These are phyloP conservation scores for Juncus effusus DNA, from an alignment of 176 grass and related monocot species.

Conservation along the genomic window DNA sequence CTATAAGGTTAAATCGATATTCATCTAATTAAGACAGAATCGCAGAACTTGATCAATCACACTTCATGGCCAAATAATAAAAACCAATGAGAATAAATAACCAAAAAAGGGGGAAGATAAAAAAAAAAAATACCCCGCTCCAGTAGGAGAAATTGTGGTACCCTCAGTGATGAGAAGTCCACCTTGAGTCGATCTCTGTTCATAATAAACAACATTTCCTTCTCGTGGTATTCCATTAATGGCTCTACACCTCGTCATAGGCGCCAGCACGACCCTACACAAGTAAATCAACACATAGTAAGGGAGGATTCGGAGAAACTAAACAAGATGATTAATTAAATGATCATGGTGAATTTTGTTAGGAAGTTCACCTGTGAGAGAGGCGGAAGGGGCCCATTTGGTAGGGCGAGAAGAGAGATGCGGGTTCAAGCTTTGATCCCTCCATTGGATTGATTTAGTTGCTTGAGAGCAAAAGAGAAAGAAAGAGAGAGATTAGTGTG, in stretches of 20 bases:
- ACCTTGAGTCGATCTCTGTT: constrained; percentile 66
- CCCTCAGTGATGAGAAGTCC: constrained; percentile 90
- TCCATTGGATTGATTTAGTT: constrained; percentile 21
- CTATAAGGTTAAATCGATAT: too few species aligned
- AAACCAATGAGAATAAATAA: not conserved
- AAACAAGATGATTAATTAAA: not conserved
- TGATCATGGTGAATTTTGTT: not conserved
- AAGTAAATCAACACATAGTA: not conserved
- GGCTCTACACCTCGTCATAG: constrained; percentile 91
- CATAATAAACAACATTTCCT: constrained; percentile 68
- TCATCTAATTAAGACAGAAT: too few species aligned
- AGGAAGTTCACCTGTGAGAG: constrained; percentile 58
- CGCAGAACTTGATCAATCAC: not conserved
- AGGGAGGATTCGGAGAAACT: not conserved
- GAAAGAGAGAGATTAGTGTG: not conserved
- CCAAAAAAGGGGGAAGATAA: not conserved
- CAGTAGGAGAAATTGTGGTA: constrained; percentile 61
- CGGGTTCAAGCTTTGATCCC: constrained; percentile 19
- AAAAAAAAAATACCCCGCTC: constrained; percentile 51
- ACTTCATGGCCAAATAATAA: not conserved
- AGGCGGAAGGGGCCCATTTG: constrained; percentile 75
- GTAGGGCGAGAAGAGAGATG: constrained; percentile 84
- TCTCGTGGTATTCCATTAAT: constrained; percentile 49
- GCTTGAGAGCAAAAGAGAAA: not conserved
- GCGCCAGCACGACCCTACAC: constrained; percentile 76